Base-by-base conservation (phyloP, 140 eudicot species). In the Erigeron philadelphicus region DNA sequence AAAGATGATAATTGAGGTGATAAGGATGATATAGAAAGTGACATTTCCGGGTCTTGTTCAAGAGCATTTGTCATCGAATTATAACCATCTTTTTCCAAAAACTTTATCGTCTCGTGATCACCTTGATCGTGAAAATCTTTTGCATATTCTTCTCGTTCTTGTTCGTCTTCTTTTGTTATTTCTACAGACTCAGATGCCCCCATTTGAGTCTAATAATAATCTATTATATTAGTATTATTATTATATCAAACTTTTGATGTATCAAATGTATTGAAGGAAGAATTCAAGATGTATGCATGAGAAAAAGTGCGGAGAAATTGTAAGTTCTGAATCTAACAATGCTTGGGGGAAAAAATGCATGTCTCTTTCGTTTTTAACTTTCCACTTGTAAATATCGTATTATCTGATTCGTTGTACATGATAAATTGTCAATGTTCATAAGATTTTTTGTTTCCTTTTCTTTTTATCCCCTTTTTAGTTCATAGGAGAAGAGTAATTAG, bases 161-260 rank as follows among this genome's bases (percentile, higher is more conserved):
- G 60, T 17, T 61, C 66, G n/a, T 31, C 47, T 45, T 61, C 47
- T 61, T 61, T 5, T 2, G 19, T 61, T 35, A n/a, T 45, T 12
- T 61, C 46, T 40, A 7, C n/a, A 61, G 66, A 61, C 46, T 61
- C 66, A 6, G 47, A 61, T 61, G 66, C 66, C 1, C 66, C 66
- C 46, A 61, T 61, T n/a, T 4, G n/a, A n/a, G n/a, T n/a, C n/a
- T n/a, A n/a, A n/a, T n/a, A n/a, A n/a, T n/a, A n/a, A n/a, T n/a
- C n/a, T n/a, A n/a, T n/a, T n/a, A n/a, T 25, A 25, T 25, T 25
- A 25, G 1, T 25, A 31, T 31, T 31, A 31, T 31, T 31, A 17
- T 7, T 7, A 61, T n/a, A 31, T 11, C 45, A 61, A 61, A 6
- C 2, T 31, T n/a, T 61, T 25, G 25, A 54, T 15, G 11, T 17